Evolutionary conservation across 116 monocot genomes (phyloP), one percentile per base, ranked within the genome.

Genomic region (Dioscorea cayenensis): DNA sequence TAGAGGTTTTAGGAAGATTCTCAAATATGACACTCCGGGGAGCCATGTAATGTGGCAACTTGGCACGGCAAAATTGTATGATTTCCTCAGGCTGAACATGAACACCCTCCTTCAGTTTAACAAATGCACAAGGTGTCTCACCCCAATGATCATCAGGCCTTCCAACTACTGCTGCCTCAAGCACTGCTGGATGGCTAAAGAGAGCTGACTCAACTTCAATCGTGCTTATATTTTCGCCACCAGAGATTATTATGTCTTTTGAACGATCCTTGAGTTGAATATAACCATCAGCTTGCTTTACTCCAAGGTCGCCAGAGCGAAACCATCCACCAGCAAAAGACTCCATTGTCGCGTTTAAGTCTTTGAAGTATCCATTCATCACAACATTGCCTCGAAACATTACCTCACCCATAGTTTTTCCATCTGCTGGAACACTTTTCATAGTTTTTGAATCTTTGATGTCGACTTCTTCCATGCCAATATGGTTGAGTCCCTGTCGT

Each of bases 191-290:
- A 70, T 94, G 84, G 25, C 64, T 75, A 49, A 77, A 94, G 8
- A 94, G 16, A 59, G 84, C 90, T 3, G 87, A 67, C 78, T 94
- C 94, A 28, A 94, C 84, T 70, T 90, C 91, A 22, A 94, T 86
- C 18, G 87, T 88, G 78, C 94, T 94, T 69, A 94, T 86, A 65
- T 91, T 94, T 70, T 91, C 91, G 12, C 92, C 92, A 21, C 95
- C 95, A 6, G 89, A 92, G 14, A 92, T 89, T 66, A 95, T 85
- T 36, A 92, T 89, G 71, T 91, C 95, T 69, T 89, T 89, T 0
- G 86, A 63, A 35, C 92, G 60, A 68, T 95, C 95, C 73, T 84
- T 95, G 17, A 91, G 69, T 67, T 95, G 72, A 60, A 95, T 79
- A 59, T 91, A 95, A 2, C 87, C 89, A 63, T 95, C 85, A 12